Percentiles rank a stretch among this genome's conserved stretches.
Evolutionary conservation across 2,329 filamentous ascomycete species (phyloP).

Genomic region (Fusarium praegraminearum): DNA sequence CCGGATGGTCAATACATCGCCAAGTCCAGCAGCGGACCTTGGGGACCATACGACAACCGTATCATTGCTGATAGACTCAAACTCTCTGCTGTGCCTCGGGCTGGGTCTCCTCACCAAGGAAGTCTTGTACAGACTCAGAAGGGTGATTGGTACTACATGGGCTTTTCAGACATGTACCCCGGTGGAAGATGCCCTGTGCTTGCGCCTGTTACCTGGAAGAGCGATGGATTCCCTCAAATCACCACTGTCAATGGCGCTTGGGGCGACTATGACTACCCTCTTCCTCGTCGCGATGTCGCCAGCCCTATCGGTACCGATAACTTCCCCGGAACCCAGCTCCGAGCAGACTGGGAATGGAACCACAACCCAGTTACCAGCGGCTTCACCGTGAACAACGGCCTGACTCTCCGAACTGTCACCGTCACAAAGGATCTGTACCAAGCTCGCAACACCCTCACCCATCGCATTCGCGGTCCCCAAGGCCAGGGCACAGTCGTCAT

Average conservation of each 20-base stretch:
- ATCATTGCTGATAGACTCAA: slow-evolving; percentile 55
- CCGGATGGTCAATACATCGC: slow-evolving; percentile 61
- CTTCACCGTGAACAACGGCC: slow-evolving; percentile 12
- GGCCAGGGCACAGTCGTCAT: slow-evolving; percentile 1
- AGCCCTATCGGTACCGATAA: slow-evolving; percentile 5
- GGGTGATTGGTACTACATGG: slow-evolving; percentile 69
- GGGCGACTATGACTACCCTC: slow-evolving; percentile 20
- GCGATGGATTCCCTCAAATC: slow-evolving; percentile 2
- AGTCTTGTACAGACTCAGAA: slow-evolving; percentile 64
- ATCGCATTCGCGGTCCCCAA: slow-evolving; percentile 10
- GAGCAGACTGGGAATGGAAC: slow-evolving; percentile 22
- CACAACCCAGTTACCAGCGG: slow-evolving; percentile 15
- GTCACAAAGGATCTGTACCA: slow-evolving; percentile 21
- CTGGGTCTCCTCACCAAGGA: slow-evolving; percentile 65
- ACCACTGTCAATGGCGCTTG: neutral
- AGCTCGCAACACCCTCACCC: slow-evolving; percentile 14
- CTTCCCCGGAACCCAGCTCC: slow-evolving; percentile 1
- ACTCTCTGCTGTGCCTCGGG: slow-evolving; percentile 54
- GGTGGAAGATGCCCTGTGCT: slow-evolving; percentile 67
- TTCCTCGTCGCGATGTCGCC: neutral
- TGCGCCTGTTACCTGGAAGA: slow-evolving; percentile 58
- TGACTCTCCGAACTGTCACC: slow-evolving; percentile 10
- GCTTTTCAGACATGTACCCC: slow-evolving; percentile 66
- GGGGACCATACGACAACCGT: slow-evolving; percentile 63
- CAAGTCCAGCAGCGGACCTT: slow-evolving; percentile 56